phyloP scores from a whole-genome alignment of 306 rosid genomes.

The Calophaca sinica region DNA sequence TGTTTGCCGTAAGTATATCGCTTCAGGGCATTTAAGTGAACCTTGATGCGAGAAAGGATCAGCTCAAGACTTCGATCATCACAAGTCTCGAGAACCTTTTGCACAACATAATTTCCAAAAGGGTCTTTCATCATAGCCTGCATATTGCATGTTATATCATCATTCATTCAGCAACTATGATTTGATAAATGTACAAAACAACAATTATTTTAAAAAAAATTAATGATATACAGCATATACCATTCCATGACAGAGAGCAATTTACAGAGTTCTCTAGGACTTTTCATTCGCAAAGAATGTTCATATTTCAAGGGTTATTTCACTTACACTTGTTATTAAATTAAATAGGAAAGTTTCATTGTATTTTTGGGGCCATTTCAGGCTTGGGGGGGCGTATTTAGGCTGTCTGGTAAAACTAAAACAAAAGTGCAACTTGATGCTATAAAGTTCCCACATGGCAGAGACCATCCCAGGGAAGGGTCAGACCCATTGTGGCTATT shows the following conservation, averaged over 20 bases:
- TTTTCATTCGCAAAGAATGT: not conserved
- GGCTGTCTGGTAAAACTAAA: too few species aligned
- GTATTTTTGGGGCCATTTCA: too few species aligned
- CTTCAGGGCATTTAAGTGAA: constrained; percentile 90
- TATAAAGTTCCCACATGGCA: too few species aligned
- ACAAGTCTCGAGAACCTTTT: constrained; percentile 95
- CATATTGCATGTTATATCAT: constrained; percentile 44
- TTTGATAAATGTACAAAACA: constrained; percentile 25
- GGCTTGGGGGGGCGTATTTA: too few species aligned
- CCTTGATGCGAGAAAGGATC: constrained; percentile 93
- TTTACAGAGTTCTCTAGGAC: not conserved
- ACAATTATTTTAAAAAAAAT: not conserved
- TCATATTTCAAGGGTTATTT: not conserved
- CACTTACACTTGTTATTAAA: not conserved
- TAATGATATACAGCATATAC: not conserved
- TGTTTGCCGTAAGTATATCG: constrained; percentile 94
- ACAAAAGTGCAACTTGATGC: too few species aligned
- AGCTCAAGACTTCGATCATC: constrained; percentile 85
- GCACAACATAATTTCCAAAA: constrained; percentile 95
- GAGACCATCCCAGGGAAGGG: too few species aligned
- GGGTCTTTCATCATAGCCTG: constrained; percentile 99
- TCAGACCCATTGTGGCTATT: too few species aligned
- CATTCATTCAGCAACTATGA: constrained; percentile 23
- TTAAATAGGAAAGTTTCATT: not conserved
- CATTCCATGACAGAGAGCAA: not conserved